Percentiles rank a stretch among this genome's conserved stretches.
Evolutionary conservation across 2,329 filamentous ascomycete species (phyloP).

Genomic region (Trichoderma gracile): DNA sequence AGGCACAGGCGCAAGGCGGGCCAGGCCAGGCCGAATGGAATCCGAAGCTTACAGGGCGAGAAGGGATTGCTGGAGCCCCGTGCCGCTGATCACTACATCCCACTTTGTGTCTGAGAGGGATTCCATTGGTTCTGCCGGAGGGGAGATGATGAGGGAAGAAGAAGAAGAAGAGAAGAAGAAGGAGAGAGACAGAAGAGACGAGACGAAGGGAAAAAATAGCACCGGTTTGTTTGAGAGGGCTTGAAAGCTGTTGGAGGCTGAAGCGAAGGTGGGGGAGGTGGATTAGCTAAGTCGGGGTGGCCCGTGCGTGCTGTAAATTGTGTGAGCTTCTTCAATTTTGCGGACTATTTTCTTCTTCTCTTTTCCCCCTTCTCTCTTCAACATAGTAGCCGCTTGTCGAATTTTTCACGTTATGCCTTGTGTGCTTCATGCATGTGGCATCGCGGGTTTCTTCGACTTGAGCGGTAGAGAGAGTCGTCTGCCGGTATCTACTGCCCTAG

Average conservation of each 20-base stretch:
- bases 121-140: slow-evolving; percentile 58
- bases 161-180: slow-evolving; percentile 30
- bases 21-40: slow-evolving; percentile 36
- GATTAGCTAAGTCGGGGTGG: slow-evolving; percentile 28
- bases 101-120: slow-evolving; percentile 71
- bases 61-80: slow-evolving; percentile 75
- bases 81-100: slow-evolving; percentile 79
- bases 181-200: slow-evolving; percentile 25
- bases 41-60: slow-evolving; percentile 67
- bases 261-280: slow-evolving; percentile 31
- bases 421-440: slow-evolving; percentile 48
- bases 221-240: slow-evolving; percentile 6
- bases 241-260: not conserved
- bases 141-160: slow-evolving; percentile 27
- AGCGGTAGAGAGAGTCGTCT: slow-evolving; percentile 65
- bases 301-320: slow-evolving; percentile 27
- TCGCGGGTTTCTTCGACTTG: slow-evolving; percentile 53
- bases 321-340: slow-evolving; percentile 34
- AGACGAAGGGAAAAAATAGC: slow-evolving; percentile 26
- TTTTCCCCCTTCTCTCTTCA: slow-evolving; percentile 33
- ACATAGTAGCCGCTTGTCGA: slow-evolving; percentile 32
- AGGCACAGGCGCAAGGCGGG: slow-evolving; percentile 28
- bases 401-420: slow-evolving; percentile 36
- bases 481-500: slow-evolving; percentile 89
- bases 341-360: slow-evolving; percentile 30